Percentiles rank a stretch among this genome's conserved stretches.
Evolutionary conservation across 2,329 filamentous ascomycete genomes (phyloP).

Genomic region (Geosmithia morbida): DNA sequence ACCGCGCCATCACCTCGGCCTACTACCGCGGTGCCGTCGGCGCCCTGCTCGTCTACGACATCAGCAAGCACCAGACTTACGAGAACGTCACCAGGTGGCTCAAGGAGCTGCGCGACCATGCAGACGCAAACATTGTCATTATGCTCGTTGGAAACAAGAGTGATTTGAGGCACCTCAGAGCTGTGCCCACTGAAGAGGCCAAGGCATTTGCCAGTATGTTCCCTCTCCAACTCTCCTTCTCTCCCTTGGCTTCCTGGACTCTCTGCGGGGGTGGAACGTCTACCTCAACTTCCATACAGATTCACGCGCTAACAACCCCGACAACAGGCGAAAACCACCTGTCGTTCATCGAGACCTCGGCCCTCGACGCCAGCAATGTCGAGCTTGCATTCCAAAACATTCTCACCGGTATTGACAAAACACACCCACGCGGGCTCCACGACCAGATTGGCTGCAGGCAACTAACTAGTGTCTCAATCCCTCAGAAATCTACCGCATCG

Average conservation of each 20-base stretch:
- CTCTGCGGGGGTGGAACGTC: too few relatives aligned
- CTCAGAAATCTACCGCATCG: constrained; percentile 96
- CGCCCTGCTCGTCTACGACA: constrained; percentile 96
- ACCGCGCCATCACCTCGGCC: constrained; percentile 96
- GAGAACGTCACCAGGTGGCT: constrained; percentile 98
- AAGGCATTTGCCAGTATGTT: constrained; percentile 88
- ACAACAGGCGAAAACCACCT: constrained; percentile 82
- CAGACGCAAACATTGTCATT: constrained; percentile 97
- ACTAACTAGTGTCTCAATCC: constrained; percentile 4
- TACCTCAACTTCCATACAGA: background rate
- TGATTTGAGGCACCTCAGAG: constrained; percentile 96
- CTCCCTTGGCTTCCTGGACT: background rate
- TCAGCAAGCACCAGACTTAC: constrained; percentile 99
- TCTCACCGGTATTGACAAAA: constrained; percentile 56
- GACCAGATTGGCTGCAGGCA: background rate
- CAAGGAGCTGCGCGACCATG: constrained; percentile 96
- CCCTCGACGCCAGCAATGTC: constrained; percentile 96
- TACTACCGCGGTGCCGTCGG: constrained; percentile 98
- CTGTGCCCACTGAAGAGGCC: constrained; percentile 93
- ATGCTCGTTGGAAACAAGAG: constrained; percentile 99
- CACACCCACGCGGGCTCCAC: background rate
- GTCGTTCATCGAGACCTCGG: constrained; percentile 98
- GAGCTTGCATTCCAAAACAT: constrained; percentile 99
- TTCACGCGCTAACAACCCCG: background rate
- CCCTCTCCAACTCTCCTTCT: background rate